phyloP scores from a whole-genome alignment of 2,329 filamentous ascomycete species.

The Aspergillus caelatus region DNA sequence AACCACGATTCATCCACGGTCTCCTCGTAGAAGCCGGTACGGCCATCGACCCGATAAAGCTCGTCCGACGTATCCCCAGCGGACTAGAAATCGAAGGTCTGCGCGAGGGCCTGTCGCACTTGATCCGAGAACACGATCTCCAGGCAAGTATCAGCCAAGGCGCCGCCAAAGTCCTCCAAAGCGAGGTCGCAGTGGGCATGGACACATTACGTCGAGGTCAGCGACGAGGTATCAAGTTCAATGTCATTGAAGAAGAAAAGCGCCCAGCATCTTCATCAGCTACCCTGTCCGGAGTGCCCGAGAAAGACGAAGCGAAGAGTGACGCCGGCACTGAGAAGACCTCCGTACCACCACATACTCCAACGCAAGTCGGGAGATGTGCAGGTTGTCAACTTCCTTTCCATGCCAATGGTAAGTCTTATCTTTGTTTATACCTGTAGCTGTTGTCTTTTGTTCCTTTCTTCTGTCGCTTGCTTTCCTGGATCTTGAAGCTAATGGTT shows the following conservation, averaged over 20 bases:
- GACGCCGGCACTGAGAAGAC: constrained; percentile 21
- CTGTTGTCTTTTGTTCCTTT: neutral
- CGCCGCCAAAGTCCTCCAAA: constrained; percentile 80
- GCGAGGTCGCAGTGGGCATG: constrained; percentile 86
- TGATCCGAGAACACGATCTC: constrained; percentile 95
- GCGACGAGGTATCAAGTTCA: constrained; percentile 85
- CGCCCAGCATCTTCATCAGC: constrained; percentile 5
- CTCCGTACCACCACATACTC: constrained; percentile 11
- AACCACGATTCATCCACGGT: constrained; percentile 89
- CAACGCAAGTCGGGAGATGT: constrained; percentile 34
- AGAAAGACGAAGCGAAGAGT: constrained; percentile 13
- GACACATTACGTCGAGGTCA: constrained; percentile 77
- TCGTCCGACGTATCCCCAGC: constrained; percentile 88
- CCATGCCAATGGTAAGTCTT: constrained; percentile 39
- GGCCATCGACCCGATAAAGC: constrained; percentile 85
- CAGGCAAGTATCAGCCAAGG: constrained; percentile 91
- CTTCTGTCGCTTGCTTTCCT: neutral
- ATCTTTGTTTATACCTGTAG: neutral
- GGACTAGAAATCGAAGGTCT: constrained; percentile 91
- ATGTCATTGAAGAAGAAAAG: constrained; percentile 56
- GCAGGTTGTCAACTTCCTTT: constrained; percentile 44
- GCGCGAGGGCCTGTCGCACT: constrained; percentile 81
- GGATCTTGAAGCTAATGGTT: neutral
- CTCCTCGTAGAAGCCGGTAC: constrained; percentile 93
- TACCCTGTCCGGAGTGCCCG: neutral